These are phyloP conservation scores for Phellopilus nigrolimitatus DNA, from an alignment of 1,284 basidiomycete species.

Conservation along the genomic window DNA sequence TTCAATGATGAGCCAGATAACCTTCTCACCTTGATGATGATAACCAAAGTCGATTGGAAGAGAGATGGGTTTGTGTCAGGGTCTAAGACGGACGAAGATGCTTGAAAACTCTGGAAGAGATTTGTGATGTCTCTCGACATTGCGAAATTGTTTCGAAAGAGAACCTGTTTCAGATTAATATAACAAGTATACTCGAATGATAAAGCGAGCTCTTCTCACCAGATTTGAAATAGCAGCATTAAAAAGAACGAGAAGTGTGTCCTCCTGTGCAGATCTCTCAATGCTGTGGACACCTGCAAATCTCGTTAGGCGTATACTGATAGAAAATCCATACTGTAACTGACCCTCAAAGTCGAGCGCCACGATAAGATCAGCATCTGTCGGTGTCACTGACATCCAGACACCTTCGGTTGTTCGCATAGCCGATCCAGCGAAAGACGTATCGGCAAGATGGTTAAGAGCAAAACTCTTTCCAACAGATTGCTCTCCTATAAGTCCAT, in stretches of 20 bases:
- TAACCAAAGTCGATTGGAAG: conserved; percentile 54
- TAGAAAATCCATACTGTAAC: background rate
- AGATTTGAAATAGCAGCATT: conserved; percentile 63
- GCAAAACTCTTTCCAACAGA: conserved; percentile 61
- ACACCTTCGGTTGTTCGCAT: conserved; percentile 66
- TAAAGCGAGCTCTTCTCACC: conserved; percentile 29
- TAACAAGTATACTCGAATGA: background rate
- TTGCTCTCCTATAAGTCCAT: conserved; percentile 40
- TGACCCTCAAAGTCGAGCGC: conserved; percentile 61
- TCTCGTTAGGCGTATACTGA: background rate
- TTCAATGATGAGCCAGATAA: background rate
- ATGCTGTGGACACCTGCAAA: conserved; percentile 55
- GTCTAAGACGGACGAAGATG: conserved; percentile 53
- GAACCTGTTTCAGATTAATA: conserved; percentile 38
- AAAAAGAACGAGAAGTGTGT: conserved; percentile 57
- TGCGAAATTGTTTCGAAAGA: conserved; percentile 64
- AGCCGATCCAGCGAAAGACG: conserved; percentile 61
- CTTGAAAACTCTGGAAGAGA: conserved; percentile 62
- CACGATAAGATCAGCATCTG: conserved; percentile 48
- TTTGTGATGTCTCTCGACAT: conserved; percentile 53
- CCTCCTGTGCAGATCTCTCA: conserved; percentile 59
- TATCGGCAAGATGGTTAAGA: conserved; percentile 58
- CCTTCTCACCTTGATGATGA: conserved; percentile 53
- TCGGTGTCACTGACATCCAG: conserved; percentile 66
- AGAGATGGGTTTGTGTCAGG: conserved; percentile 52